phyloP scores from a whole-genome alignment of 495 filamentous ascomycete genomes.

The Coniosporium apollinis region DNA sequence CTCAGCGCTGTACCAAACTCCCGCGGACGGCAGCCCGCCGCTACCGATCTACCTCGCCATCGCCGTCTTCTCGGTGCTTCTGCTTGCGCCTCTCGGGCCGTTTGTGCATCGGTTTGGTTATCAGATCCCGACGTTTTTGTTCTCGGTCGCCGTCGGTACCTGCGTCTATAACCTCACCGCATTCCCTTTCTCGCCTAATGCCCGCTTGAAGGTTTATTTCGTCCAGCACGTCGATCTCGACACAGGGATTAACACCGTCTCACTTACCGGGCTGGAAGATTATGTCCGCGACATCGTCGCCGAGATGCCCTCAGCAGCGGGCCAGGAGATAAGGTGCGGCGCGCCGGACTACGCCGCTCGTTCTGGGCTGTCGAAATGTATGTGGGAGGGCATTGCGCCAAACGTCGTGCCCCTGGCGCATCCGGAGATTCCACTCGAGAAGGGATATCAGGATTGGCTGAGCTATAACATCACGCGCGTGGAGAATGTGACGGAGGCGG shows the following conservation, averaged over 20 bases:
- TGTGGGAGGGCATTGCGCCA: constrained; percentile 52
- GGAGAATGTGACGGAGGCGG: constrained; percentile 23
- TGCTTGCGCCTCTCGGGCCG: constrained; percentile 64
- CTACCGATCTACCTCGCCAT: constrained; percentile 49
- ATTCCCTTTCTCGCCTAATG: constrained; percentile 71
- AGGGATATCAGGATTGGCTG: constrained; percentile 41
- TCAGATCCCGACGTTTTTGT: constrained; percentile 61
- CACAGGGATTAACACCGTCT: constrained; percentile 46
- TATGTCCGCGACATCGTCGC: constrained; percentile 53
- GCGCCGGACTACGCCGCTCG: constrained; percentile 14
- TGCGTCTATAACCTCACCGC: constrained; percentile 74
- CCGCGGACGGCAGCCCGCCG: constrained; percentile 47
- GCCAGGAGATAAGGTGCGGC: constrained; percentile 39
- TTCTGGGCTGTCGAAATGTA: constrained; percentile 42
- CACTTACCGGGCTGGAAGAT: constrained; percentile 51
- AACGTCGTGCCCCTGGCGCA: constrained; percentile 28
- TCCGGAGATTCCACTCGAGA: constrained; percentile 28
- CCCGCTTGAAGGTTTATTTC: constrained; percentile 76
- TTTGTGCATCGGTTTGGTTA: constrained; percentile 77
- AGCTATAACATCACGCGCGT: constrained; percentile 39
- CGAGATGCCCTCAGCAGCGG: constrained; percentile 52
- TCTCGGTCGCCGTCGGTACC: constrained; percentile 58
- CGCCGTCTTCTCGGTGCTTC: constrained; percentile 45
- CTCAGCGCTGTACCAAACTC: constrained; percentile 59
- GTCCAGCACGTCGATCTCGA: constrained; percentile 67